Conservation (phyloP, 345 rosid genomes). For the Salix exigua region DNA sequence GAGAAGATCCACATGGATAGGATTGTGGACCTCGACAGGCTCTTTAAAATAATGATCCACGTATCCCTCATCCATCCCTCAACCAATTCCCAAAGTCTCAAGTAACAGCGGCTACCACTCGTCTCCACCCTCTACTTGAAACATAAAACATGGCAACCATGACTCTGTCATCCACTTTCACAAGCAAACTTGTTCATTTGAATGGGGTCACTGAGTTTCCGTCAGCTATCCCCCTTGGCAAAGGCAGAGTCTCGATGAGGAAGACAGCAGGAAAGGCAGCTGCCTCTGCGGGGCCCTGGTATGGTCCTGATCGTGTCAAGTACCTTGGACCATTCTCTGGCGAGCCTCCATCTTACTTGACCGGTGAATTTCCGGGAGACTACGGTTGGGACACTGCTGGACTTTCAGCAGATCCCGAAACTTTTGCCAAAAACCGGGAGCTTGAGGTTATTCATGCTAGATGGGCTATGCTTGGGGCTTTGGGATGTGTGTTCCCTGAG, state of each 20-base stretch:
- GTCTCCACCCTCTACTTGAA: not conserved
- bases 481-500: slow-evolving; percentile 28
- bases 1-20: slow-evolving; percentile 29
- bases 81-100: not conserved
- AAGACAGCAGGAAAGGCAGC: not conserved
- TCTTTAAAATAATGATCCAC: slow-evolving; percentile 7
- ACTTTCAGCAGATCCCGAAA: slow-evolving; percentile 27
- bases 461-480: not conserved
- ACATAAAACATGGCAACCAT: slow-evolving; percentile 20
- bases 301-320: slow-evolving; percentile 31
- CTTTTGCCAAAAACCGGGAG: slow-evolving; percentile 32
- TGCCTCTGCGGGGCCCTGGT: slow-evolving; percentile 27
- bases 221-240: slow-evolving; percentile 9
- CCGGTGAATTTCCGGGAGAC: slow-evolving; percentile 29
- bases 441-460: slow-evolving; percentile 26
- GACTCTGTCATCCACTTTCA: slow-evolving; percentile 28
- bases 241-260: too few species aligned
- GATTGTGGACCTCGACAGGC: slow-evolving; percentile 24
- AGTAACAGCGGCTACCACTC: not conserved
- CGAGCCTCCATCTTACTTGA: slow-evolving; percentile 24
- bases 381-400: slow-evolving; percentile 35
- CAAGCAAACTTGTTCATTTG: slow-evolving; percentile 23
- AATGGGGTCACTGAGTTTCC: slow-evolving; percentile 11
- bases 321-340: slow-evolving; percentile 31
- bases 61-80: not conserved